These are phyloP conservation scores for Sophora flavescens DNA, from an alignment of 306 rosid genomes.

Conservation along the genomic window DNA sequence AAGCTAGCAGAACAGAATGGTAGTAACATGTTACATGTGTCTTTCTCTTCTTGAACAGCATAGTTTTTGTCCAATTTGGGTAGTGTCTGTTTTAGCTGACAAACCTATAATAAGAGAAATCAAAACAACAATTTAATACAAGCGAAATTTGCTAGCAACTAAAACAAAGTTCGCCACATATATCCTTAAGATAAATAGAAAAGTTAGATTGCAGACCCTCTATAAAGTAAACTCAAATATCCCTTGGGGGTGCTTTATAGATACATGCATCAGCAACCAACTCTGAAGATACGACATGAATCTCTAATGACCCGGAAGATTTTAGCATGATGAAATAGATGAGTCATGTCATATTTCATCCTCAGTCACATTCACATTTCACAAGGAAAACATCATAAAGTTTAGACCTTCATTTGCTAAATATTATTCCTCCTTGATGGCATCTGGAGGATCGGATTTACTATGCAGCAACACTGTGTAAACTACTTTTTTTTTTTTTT, in stretches of 20 bases:
- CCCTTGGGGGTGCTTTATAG: neutral
- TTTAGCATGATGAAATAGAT: slow-evolving; percentile 22
- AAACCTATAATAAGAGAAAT: slow-evolving; percentile 62
- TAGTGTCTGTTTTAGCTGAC: slow-evolving; percentile 76
- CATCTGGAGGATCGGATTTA: slow-evolving; percentile 17
- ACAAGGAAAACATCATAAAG: slow-evolving; percentile 16
- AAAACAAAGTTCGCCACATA: slow-evolving; percentile 34
- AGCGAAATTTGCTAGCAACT: slow-evolving; percentile 24
- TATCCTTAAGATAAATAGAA: slow-evolving; percentile 4
- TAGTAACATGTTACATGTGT: slow-evolving; percentile 60
- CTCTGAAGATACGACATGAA: slow-evolving; percentile 2
- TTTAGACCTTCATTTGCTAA: slow-evolving; percentile 16
- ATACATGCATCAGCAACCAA: slow-evolving; percentile 30
- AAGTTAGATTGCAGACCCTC: slow-evolving; percentile 35
- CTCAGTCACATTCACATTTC: slow-evolving; percentile 10
- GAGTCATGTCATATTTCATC: slow-evolving; percentile 22
- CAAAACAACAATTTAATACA: slow-evolving; percentile 34
- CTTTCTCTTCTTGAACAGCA: slow-evolving; percentile 82
- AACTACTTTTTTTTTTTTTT: too few species aligned
- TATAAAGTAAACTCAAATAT: slow-evolving; percentile 25
- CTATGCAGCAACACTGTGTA: neutral
- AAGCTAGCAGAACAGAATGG: slow-evolving; percentile 38
- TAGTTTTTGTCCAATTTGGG: slow-evolving; percentile 83
- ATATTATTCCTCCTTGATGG: neutral
- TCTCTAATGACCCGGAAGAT: slow-evolving; percentile 5